Base-by-base conservation (phyloP, 768 basidiomycete species). In the Macrolepiota dolichaula region DNA sequence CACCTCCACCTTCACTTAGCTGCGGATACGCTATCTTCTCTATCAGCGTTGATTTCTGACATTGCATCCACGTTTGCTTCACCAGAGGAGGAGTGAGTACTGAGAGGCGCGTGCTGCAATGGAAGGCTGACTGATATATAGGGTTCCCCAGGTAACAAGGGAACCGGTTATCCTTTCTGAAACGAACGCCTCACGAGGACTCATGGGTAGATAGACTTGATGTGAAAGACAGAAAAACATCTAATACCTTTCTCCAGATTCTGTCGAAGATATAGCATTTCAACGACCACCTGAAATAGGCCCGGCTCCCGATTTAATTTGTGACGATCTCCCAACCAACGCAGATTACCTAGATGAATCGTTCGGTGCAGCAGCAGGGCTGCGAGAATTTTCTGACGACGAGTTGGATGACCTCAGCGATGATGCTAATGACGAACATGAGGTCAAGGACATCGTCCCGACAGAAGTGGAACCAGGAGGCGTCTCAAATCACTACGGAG, bases 261-360 rank as follows among this genome's bases (percentile, higher is more conserved):
- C 89, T 10, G 76, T 97, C 37, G 94, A 96, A 57, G 89, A 94
- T 59, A 73, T 89, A 37, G 92, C 94, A 1, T 97, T 96, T 76
- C 82, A 78, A 53, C 78, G 76, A 46, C 69, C 87, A 6, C 93
- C 93, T 1, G 88, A 93, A 64, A 78, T 96, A 44, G 89, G 90
- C 22, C 82, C 85, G 10, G 82, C 86, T 9, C 87, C 92, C 13
- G 96, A 98, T 72, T 87, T 97, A 86, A 88, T 98, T 59, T 77
- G 80, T 35, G 96, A 98, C 67, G 95, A 98, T 70, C 77, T 98
- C 9, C 96, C 96, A 0, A 89, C 81, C 22, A 96, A 98, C 71
- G 74, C 80, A 51, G 92, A 95, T 68, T 98, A 96, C 68, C 78
- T 98, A 50, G 92, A 94, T 64, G 85, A 83, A 55, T 89, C 91